Evolutionary conservation across 768 basidiomycete species (phyloP).

Genomic region (Kockovaella imperatae): DNA sequence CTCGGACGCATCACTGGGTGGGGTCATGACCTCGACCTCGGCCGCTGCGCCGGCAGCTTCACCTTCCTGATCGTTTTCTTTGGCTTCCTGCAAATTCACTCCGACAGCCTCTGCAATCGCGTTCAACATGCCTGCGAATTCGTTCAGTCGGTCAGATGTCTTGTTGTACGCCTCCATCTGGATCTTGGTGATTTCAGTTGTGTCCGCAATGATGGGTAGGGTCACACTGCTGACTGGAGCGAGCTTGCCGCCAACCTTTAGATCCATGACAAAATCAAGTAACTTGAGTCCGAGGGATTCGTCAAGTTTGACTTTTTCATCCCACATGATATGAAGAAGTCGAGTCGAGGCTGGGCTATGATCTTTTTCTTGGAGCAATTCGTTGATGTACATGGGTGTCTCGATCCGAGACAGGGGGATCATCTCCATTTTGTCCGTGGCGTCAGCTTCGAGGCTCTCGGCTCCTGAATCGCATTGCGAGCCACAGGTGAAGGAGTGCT

Average conservation of each 20-base stretch:
- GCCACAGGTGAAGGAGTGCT: no score
- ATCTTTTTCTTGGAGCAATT: background rate
- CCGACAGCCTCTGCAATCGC: conserved; percentile 22
- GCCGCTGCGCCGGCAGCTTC: background rate
- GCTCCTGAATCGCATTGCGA: no score
- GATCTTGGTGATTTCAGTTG: background rate
- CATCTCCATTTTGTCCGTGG: no score
- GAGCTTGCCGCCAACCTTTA: background rate
- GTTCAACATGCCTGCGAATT: conserved; percentile 20
- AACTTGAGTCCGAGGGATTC: conserved; percentile 2
- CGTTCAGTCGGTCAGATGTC: conserved; percentile 15
- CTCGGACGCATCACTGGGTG: no score
- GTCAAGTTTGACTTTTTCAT: background rate
- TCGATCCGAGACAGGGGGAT: background rate
- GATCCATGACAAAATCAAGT: background rate
- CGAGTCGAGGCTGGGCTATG: background rate
- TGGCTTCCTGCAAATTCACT: conserved; percentile 11
- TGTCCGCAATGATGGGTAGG: background rate
- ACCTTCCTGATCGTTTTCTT: background rate
- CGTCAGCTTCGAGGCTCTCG: no score
- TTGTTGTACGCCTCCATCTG: background rate
- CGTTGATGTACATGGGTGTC: background rate
- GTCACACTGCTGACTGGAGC: background rate
- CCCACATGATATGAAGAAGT: conserved; percentile 1
- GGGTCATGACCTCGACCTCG: no score